Evolutionary conservation across 2,329 filamentous ascomycete species (phyloP), one percentile per base, ranked within the genome.

Genomic region (Trichoderma sp.): DNA sequence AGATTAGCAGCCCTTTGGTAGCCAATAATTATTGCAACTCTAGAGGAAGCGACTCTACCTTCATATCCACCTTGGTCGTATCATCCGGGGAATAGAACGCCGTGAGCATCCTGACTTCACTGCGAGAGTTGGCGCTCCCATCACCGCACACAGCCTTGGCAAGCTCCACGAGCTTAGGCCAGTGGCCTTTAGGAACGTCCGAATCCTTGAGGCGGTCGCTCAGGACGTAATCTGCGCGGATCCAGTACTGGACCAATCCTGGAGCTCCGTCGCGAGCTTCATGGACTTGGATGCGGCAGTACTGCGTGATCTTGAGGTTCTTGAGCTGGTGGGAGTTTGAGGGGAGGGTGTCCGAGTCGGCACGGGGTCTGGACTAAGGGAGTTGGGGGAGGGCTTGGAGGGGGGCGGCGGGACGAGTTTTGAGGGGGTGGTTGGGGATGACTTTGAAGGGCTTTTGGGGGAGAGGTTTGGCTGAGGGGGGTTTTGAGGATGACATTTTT

Each of bases 201-300:
- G 58, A 51, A 4, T 61, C 18, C 12, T 72, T 71, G 4, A 71
- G 74, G 30, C 64, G 43, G 14, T 71, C 74, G 12, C 28, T 28
- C 11, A 75, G 68, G 11, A 75, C 71, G 2, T 57, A 26, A 18
- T 68, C 71, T 4, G 73, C 65, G 2, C 61, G n/a, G 9, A 74
- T 65, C 72, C 73, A 75, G 72, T 74, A 75, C 43, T 74, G 73
- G 30, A 73, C 57, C 5, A 11, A 15, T 4, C 15, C 11, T 9
- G 43, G 56, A 3, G 11, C 3, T 0, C 14, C 21, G 15, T 14
- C 43, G 8, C 30, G 47, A 14, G 70, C 53, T 28, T 51, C 30
- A 6, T 53, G 58, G n/a, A 32, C 36, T 7, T 21, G 5, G 70
- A 66, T n/a, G 34, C 34, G 51, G 32, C 60, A 43, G 63, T 51